phyloP scores from a whole-genome alignment of 2,329 filamentous ascomycete genomes.

The Pestalotiopsis sp. region DNA sequence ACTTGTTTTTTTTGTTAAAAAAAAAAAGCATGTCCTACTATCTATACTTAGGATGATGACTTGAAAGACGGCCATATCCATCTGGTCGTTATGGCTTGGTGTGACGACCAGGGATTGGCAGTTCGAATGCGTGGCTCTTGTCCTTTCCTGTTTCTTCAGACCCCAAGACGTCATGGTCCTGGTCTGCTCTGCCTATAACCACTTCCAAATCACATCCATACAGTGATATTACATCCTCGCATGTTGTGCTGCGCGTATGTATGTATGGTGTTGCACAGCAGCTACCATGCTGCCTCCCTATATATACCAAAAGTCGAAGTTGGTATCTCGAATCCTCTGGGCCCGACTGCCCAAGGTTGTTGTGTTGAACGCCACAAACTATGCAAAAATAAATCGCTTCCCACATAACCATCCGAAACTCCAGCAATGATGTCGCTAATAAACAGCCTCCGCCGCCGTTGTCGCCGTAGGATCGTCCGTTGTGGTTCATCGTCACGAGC shows the following conservation, averaged over 20 bases:
- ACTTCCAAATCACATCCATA: not conserved
- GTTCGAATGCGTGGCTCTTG: not conserved
- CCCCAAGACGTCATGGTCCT: not conserved
- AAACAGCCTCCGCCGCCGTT: not conserved
- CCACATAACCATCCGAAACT: not conserved
- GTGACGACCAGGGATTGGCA: not conserved
- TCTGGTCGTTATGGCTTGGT: not conserved
- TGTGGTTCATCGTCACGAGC: not conserved
- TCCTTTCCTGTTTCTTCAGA: not conserved
- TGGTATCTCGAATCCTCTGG: not conserved
- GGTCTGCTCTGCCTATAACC: not conserved
- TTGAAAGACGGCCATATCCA: not conserved
- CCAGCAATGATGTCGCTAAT: not conserved
- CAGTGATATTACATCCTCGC: not conserved
- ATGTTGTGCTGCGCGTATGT: not conserved
- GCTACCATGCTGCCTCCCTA: not conserved
- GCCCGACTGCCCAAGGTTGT: not conserved
- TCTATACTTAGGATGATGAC: not conserved
- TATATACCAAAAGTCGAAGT: not conserved
- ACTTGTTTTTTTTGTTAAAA: not conserved
- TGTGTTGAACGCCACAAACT: not conserved
- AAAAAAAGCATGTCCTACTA: not conserved
- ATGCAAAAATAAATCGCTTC: not conserved
- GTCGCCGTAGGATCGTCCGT: not conserved
- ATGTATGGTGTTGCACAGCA: not conserved